These are phyloP conservation scores for Termitomyces eurrhizus DNA, from an alignment of 768 basidiomycete species.

Conservation along the genomic window DNA sequence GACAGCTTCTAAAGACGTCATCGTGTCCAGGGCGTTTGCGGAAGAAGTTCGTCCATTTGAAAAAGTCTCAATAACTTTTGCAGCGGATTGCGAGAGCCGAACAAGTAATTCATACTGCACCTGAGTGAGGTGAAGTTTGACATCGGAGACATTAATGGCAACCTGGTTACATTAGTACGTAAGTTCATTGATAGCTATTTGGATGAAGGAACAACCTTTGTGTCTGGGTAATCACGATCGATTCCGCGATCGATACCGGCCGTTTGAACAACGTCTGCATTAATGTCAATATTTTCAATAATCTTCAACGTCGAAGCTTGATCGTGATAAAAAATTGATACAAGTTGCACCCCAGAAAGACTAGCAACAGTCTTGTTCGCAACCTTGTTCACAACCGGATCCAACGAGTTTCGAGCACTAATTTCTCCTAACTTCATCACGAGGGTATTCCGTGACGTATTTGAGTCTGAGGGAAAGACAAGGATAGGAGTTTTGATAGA, in stretches of 20 bases:
- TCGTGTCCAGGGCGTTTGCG: constrained; percentile 9
- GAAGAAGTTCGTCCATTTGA: constrained; percentile 37
- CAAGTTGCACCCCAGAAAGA: constrained; percentile 78
- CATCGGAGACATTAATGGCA: constrained; percentile 70
- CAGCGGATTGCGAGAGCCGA: constrained; percentile 62
- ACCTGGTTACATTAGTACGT: constrained; percentile 50
- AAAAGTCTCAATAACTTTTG: constrained; percentile 51
- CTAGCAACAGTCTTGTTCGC: constrained; percentile 67
- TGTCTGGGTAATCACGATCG: constrained; percentile 61
- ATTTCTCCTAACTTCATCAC: constrained; percentile 88
- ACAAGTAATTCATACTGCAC: constrained; percentile 75
- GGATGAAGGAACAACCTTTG: constrained; percentile 56
- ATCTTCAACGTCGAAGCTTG: constrained; percentile 67
- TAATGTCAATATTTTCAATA: constrained; percentile 85
- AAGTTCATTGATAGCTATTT: neutral
- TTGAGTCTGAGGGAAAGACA: constrained; percentile 73
- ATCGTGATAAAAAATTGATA: constrained; percentile 58
- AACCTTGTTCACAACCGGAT: constrained; percentile 46
- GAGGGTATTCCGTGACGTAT: constrained; percentile 60
- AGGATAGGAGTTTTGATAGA: constrained; percentile 90
- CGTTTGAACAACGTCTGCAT: constrained; percentile 63
- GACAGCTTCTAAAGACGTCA: constrained; percentile 8
- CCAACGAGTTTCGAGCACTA: constrained; percentile 71
- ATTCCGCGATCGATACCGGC: constrained; percentile 48
- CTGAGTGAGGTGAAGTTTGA: constrained; percentile 81